Conservation (phyloP, 495 filamentous ascomycete species). For the Bryoglossum gracile region DNA sequence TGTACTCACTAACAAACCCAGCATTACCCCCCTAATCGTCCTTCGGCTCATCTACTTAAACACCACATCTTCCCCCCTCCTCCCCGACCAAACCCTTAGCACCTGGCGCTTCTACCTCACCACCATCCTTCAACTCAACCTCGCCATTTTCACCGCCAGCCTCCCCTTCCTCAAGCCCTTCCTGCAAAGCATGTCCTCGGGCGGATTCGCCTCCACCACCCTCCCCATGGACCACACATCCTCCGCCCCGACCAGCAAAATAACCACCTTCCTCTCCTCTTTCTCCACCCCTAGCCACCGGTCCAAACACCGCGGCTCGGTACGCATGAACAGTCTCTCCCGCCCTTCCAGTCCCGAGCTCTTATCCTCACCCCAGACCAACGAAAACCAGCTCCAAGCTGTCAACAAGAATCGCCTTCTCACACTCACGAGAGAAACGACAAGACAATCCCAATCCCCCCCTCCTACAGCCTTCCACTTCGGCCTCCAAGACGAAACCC, state of each 20-base stretch:
- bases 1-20: background rate
- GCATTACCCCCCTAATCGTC: conserved; percentile 2
- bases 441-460: background rate
- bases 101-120: conserved; percentile 1
- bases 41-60: conserved; percentile 1
- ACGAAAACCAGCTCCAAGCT: too few species aligned
- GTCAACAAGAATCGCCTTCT: too few species aligned
- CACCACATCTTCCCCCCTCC: background rate
- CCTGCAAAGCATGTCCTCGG: conserved; percentile 9
- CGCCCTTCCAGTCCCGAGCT: too few species aligned
- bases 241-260: background rate
- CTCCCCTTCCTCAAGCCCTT: conserved; percentile 16
- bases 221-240: background rate
- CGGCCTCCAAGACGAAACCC: background rate
- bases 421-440: too few species aligned
- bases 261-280: background rate
- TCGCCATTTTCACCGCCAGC: conserved; percentile 16
- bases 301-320: background rate
- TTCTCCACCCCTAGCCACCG: background rate
- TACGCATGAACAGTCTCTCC: background rate
- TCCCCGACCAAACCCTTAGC: conserved; percentile 6
- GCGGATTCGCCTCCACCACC: background rate
- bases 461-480: background rate
- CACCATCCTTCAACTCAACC: conserved; percentile 7
- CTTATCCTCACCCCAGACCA: too few species aligned